Evolutionary conservation across 1,139 yeast genomes (phyloP).

Genomic region (Yamadazyma trypodendri): DNA sequence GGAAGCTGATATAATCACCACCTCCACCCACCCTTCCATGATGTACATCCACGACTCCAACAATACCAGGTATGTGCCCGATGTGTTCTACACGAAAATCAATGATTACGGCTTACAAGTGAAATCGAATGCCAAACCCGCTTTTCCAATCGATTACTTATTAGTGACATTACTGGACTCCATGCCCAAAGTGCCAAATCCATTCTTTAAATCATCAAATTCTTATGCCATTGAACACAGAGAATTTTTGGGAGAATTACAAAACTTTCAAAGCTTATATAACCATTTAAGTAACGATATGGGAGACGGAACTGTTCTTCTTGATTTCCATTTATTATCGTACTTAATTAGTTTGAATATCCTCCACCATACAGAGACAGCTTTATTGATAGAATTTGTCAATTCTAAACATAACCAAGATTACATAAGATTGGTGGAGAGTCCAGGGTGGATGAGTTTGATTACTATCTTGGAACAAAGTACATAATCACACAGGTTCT

Average conservation of each 20-base stretch:
- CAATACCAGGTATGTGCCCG: slow-evolving; percentile 84
- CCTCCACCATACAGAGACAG: slow-evolving; percentile 50
- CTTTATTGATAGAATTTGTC: slow-evolving; percentile 44
- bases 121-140: slow-evolving; percentile 88
- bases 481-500: slow-evolving; percentile 2
- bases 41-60: slow-evolving; percentile 76
- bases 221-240: slow-evolving; percentile 78
- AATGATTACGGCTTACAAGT: slow-evolving; percentile 90
- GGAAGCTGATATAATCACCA: slow-evolving; percentile 79
- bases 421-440: slow-evolving; percentile 56
- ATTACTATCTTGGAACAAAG: slow-evolving; percentile 54
- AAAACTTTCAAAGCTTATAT: slow-evolving; percentile 49
- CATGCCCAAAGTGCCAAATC: slow-evolving; percentile 67
- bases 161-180: slow-evolving; percentile 91
- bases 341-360: slow-evolving; percentile 57
- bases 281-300: slow-evolving; percentile 46
- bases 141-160: slow-evolving; percentile 92
- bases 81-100: slow-evolving; percentile 77
- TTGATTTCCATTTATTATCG: slow-evolving; percentile 73
- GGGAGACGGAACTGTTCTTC: slow-evolving; percentile 40
- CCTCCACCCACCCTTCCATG: slow-evolving; percentile 89
- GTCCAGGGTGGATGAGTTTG: slow-evolving; percentile 77
- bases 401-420: slow-evolving; percentile 38
- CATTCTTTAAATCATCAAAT: slow-evolving; percentile 35
- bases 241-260: slow-evolving; percentile 69